Conservation (phyloP, 2,329 filamentous ascomycete species). For the Claviceps digitariae region DNA sequence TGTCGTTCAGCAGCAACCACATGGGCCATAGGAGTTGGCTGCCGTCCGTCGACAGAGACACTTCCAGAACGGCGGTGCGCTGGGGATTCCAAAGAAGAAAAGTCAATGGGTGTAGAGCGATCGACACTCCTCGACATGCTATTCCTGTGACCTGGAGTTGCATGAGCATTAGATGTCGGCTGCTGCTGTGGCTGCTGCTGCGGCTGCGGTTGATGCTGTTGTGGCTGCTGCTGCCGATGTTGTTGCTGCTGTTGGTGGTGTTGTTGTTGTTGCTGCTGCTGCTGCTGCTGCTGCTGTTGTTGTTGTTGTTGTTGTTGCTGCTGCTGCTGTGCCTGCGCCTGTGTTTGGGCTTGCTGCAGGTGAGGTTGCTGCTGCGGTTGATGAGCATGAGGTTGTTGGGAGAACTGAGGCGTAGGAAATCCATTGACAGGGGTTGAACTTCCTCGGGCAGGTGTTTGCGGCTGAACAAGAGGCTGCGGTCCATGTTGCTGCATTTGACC, state of each 20-base stretch:
- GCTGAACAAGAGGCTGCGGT: slow-evolving; percentile 22
- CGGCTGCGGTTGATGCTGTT: slow-evolving; percentile 4
- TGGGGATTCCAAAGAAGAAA: slow-evolving; percentile 31
- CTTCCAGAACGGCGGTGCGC: slow-evolving; percentile 27
- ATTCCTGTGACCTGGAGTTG: slow-evolving; percentile 20
- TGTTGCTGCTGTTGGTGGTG: background rate
- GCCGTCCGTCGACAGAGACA: slow-evolving; percentile 23
- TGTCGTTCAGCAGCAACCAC: slow-evolving; percentile 15
- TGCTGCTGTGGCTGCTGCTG: slow-evolving; percentile 6
- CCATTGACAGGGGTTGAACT: slow-evolving; percentile 24
- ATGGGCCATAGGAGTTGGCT: slow-evolving; percentile 9
- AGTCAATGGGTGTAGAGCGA: slow-evolving; percentile 20
- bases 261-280: background rate
- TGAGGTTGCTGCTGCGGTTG: slow-evolving; percentile 6
- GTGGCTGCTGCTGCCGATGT: background rate
- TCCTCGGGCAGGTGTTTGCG: slow-evolving; percentile 27
- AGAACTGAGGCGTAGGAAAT: slow-evolving; percentile 22
- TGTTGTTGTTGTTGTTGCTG: slow-evolving; percentile 3
- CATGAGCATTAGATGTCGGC: slow-evolving; percentile 24
- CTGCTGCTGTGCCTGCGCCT: background rate
- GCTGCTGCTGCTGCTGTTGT: slow-evolving; percentile 7
- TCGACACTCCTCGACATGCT: slow-evolving; percentile 40
- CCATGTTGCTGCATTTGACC: slow-evolving; percentile 19
- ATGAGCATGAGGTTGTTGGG: slow-evolving; percentile 9
- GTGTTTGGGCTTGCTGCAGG: slow-evolving; percentile 16